Base-by-base conservation (phyloP, 176 grass and related monocot species). In the Rhynchospora tenuis region DNA sequence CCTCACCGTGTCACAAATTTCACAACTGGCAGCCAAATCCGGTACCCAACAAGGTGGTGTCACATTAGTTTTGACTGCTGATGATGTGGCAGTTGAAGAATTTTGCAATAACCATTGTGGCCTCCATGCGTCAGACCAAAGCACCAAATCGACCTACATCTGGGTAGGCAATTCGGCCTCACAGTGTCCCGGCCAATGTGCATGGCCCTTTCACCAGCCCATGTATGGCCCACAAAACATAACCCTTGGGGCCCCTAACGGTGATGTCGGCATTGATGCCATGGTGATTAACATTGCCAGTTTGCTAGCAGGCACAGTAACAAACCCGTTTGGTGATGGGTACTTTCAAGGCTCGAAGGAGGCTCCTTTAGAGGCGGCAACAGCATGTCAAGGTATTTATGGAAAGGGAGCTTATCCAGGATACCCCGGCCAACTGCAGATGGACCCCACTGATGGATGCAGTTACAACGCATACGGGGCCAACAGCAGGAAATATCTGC, bases 171-270 rank as follows among this genome's bases (percentile, higher is more conserved):
- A 94, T 86, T 44, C 92, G 15, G 85, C 55, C 6, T 69, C 59
- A 26, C 96, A 98, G 70, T 95, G 91, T 84, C 93, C 93, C 1
- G 93, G 93, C 51, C 33, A 93, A 68, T 93, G 93, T 27, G 93
- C 96, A 16, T 91, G 96, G 89, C 93, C 93, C 13, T 91, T 95
- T 88, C 93, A 98, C 69, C 96, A 91, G 80, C 96, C 93, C 0
- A 1, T 20, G 7, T 91, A 95, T 65, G 91, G 93, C 0, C 92
- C 96, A 0, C 94, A 93, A 84, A 59, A 17, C 29, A 48, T 93
- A 27, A 86, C 93, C 0, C 86, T 95, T 3, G 54, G 71, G 23
- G 70, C 91, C 5, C 96, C 96, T 12, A 95, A 92, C 13, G 93
- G 88, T 52, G 95, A 95, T 79, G 77, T 90, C 14, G 93, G 86